These are phyloP conservation scores for Alternaria gaisen DNA, from an alignment of 2,329 filamentous ascomycete genomes.

Conservation along the genomic window DNA sequence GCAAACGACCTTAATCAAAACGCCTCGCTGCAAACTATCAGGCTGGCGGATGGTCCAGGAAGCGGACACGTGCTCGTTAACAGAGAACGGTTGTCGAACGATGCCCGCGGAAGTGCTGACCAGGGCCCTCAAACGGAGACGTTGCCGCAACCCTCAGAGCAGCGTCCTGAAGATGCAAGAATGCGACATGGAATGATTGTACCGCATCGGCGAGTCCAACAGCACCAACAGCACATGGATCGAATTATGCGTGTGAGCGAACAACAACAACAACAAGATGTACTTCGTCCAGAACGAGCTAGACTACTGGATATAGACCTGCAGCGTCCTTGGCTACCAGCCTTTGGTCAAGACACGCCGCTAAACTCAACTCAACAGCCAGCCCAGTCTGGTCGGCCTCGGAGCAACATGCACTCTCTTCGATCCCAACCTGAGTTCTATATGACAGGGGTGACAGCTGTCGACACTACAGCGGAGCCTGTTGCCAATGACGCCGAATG, in stretches of 20 bases:
- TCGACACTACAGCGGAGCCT: not conserved
- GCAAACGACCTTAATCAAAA: not conserved
- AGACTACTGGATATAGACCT: not conserved
- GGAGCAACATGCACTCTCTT: constrained; percentile 4
- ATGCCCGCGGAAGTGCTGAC: not conserved
- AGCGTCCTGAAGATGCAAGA: not conserved
- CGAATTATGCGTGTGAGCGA: not conserved
- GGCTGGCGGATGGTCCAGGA: not conserved
- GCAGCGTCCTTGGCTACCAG: not conserved
- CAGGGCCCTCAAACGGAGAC: not conserved
- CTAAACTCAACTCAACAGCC: not conserved
- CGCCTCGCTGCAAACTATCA: not conserved
- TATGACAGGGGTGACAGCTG: constrained; percentile 8
- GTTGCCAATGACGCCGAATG: not conserved
- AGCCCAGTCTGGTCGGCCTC: not conserved
- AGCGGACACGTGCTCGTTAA: not conserved
- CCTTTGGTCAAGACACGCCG: not conserved
- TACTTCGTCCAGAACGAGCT: not conserved
- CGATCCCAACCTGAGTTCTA: constrained; percentile 18
- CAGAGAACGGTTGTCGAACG: not conserved
- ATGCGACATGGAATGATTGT: not conserved
- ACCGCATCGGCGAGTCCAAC: not conserved
- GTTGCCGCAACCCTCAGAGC: not conserved
- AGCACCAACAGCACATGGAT: not conserved
- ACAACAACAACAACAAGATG: not conserved